Conservation (phyloP, 169 alveolate genomes). For the Toxoplasma gondii region DNA sequence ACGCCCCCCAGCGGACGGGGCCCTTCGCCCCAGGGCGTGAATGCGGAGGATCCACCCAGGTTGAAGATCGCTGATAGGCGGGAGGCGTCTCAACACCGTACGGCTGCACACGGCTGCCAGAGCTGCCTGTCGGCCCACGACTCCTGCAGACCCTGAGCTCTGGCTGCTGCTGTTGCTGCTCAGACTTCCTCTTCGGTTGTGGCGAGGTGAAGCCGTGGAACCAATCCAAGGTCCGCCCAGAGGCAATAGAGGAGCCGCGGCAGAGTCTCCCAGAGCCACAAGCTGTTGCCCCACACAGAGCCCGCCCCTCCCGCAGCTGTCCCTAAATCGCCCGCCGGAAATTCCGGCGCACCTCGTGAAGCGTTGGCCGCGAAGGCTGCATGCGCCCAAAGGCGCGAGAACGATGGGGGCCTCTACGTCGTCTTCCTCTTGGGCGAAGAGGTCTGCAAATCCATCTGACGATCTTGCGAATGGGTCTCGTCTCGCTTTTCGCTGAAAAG, state of each 20-base stretch:
- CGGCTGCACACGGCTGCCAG: constrained; percentile 10
- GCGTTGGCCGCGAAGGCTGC: constrained; percentile 38
- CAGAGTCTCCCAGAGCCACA: neutral
- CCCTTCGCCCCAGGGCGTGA: neutral
- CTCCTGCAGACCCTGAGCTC: neutral
- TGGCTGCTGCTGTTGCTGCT: constrained; percentile 9
- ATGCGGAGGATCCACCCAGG: constrained; percentile 28
- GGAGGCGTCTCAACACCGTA: neutral
- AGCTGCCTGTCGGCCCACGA: neutral
- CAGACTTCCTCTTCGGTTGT: neutral
- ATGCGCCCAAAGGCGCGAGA: constrained; percentile 1
- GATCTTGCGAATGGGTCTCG: neutral
- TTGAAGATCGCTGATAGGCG: constrained; percentile 24
- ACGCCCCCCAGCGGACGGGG: neutral
- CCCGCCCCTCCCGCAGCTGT: neutral
- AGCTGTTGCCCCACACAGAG: neutral
- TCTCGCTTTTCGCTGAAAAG: neutral
- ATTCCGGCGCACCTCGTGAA: constrained; percentile 2
- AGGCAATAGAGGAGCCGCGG: neutral
- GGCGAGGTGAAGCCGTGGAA: neutral
- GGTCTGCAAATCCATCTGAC: neutral
- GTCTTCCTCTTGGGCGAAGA: neutral
- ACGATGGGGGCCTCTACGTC: neutral
- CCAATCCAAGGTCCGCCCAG: neutral
- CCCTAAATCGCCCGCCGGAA: neutral